These are phyloP conservation scores for Rubroshorea leprosula DNA, from an alignment of 345 rosid species.

Conservation along the genomic window DNA sequence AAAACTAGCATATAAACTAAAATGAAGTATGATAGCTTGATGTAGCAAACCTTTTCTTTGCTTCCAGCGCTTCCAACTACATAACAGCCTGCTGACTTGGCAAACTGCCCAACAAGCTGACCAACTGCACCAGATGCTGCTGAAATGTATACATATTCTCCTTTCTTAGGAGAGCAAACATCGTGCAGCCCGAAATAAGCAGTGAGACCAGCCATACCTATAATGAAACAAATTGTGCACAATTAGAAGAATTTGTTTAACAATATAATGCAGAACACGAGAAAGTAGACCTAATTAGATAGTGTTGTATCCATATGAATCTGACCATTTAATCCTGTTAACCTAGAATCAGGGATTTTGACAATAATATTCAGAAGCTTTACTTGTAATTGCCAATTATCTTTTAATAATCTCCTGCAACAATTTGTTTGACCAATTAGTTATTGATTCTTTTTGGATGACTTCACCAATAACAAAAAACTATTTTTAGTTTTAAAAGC, in stretches of 20 bases:
- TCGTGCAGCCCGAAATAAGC: conserved; percentile 53
- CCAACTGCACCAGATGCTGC: conserved; percentile 76
- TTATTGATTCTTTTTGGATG: too few species aligned
- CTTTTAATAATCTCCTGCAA: too few species aligned
- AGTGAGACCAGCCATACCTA: conserved; percentile 61
- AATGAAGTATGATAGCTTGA: neutral
- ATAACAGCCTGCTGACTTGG: conserved; percentile 50
- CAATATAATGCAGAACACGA: neutral
- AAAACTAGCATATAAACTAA: too few species aligned
- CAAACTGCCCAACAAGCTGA: conserved; percentile 63
- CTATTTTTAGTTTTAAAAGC: too few species aligned
- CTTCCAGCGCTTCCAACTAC: conserved; percentile 68
- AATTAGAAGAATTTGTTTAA: neutral
- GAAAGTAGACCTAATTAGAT: too few species aligned
- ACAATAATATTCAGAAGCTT: too few species aligned
- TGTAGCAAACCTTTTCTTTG: conserved; percentile 33
- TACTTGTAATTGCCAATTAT: too few species aligned
- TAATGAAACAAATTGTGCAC: neutral
- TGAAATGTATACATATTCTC: conserved; percentile 52
- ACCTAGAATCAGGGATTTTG: too few species aligned
- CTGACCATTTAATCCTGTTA: too few species aligned
- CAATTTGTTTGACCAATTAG: too few species aligned
- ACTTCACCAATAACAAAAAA: too few species aligned
- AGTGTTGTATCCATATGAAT: too few species aligned
- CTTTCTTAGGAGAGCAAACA: conserved; percentile 48